Base-by-base conservation (phyloP, 1,284 basidiomycete genomes). In the Rhodotorula sp. region DNA sequence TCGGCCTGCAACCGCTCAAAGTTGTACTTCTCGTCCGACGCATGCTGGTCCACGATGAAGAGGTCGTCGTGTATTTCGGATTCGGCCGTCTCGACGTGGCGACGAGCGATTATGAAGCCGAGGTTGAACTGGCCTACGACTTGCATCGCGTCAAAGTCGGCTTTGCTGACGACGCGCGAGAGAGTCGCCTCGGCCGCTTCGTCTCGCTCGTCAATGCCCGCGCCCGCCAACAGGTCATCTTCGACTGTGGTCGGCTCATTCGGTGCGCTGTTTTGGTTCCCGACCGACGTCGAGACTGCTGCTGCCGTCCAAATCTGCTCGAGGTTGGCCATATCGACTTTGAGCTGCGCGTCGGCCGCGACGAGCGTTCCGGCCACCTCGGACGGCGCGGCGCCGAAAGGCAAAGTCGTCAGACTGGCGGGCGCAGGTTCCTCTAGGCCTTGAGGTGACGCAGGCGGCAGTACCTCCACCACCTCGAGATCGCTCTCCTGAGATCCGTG, bases 101-200 rank as follows among this genome's bases (percentile, higher is more conserved):
- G 84, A 4, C 93, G 86, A 1, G 87, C 87, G 69, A 99, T 87
- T 80, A 99, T 95, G 80, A 99, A 99, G 0, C 95, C 95, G 54
- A 91, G 85, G 77, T 99, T 99, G 81, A 97, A 99, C 81, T 99
- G 96, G 0, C 96, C 96, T 42, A 96, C 76, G 24, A 97, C 82
- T 0, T 89, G 83, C 95, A 99, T 99, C 17, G 69, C 76, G 7
- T 80, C 84, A 79, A 99, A 99, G 81, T 99, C 95, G 1, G 82
- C 79, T 81, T 99, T 98, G 66, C 87, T 85, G 55, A 99, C 94
- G 37, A 93, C 88, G 18, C 95, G 87, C 7, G 91, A 87, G 3
- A 99, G 86, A 0, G 89, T 87, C 54, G 87, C 86, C 24, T 87
- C 88, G 0, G 91, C 93, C 49, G 83, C 82, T 1, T 80, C 79